Base-by-base conservation (phyloP, 2,329 filamentous ascomycete genomes). In the Claviceps africana region DNA sequence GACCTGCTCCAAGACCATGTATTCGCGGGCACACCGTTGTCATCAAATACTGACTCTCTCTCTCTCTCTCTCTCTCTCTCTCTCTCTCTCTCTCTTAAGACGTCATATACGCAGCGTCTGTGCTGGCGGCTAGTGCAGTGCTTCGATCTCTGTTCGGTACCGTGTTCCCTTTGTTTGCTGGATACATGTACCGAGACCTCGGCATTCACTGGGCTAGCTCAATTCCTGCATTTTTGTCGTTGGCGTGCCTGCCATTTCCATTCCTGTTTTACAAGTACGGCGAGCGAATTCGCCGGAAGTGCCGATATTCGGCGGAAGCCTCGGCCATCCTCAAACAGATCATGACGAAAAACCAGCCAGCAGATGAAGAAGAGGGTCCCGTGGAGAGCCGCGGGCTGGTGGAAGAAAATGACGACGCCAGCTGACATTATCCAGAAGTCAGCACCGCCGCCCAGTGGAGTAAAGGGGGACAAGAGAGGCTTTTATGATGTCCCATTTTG, bases 231-330 rank as follows among this genome's bases (percentile, higher is more conserved):
- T 90, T 91, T 68, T 71, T 91, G 3, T 79, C 85, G 0, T 64
- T 89, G 3, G 76, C 74, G 11, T 89, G 85, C 65, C 71, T 88
- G 19, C 85, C 86, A 0, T 83, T 86, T 61, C 86, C 86, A 0
- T 84, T 86, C 65, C 64, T 91, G 17, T 87, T 91, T 66, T 86
- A 86, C 70, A 81, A 77, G 59, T 88, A 87, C 63, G 86, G 86
- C 56, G 30, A 61, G 37, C 49, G 50, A 10, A 84, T 90, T 59
- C 75, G 85, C 22, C 70, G 74, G 63, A 78, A 73, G 61, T 88
- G 85, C 74, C 82, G 83, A 69, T 89, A 77, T 61, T 80, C 85
- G 6, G 75, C 79, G 10, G 76, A 87, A 65, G 79, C 84, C 7
- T 81, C 82, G 31, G 72, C 71, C 11, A 77, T 85, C 54, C 72